Evolutionary conservation across 352 stramenopile species (phyloP), one percentile per base, ranked within the genome.

Genomic region (Pythium graminicola): DNA sequence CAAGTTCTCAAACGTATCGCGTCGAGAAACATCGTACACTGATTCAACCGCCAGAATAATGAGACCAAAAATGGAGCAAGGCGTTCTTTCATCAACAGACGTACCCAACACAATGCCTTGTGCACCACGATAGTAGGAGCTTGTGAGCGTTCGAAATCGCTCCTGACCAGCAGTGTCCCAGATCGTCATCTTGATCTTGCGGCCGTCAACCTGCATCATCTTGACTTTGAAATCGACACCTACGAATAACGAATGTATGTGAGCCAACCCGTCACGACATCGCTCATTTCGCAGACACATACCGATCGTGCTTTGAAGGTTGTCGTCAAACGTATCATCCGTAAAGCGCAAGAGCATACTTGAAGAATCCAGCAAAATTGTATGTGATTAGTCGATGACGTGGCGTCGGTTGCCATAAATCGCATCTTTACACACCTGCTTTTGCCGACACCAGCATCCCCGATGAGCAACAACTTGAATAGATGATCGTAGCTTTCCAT

Each of bases 131-230:
- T 99, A 99, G 72, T 99, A 99, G 36, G 82, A 97, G 50, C 87
- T 98, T 32, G 96, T 99, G 33, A 99, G 73, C 19, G 95, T 99
- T 44, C 95, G 88, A 69, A 99, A 99, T 35, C 95, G 89, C 68
- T 99, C 96, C 73, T 99, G 96, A 14, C 96, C 96, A 7, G 96
- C 96, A 5, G 96, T 99, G 78, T 99, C 96, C 96, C 96, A 99
- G 62, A 99, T 97, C 26, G 93, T 98, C 62, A 98, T 89, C 76
- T 99, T 99, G 61, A 99, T 95, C 53, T 87, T 87, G 70, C 97
- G 98, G 47, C 81, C 81, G 54, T 95, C 86, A 48, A 98, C 78
- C 49, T 98, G 86, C 65, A 98, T 87, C 74, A 98, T 96, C 69
- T 99, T 98, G 26, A 98, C 95, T 76, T 99, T 98, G 66, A 98